Evolutionary conservation across 148 eudicot genomes (phyloP), one percentile per base, ranked within the genome.

Genomic region (Vaccinium myrtillus): DNA sequence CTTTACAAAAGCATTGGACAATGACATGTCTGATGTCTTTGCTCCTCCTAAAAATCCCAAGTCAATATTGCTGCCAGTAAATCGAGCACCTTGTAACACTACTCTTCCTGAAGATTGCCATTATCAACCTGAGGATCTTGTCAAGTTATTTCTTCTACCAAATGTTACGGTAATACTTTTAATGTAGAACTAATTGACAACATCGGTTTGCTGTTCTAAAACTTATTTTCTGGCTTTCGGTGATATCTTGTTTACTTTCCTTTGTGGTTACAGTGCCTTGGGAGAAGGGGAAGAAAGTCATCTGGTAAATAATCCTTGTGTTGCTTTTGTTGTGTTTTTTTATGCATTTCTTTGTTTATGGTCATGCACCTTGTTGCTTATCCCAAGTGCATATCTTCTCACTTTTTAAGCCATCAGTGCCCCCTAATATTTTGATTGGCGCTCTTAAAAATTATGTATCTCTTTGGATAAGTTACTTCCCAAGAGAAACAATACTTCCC

Each of bases 71-170:
- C 91, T 95, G 87, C 99, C 95, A 80, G 85, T 93, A 81, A 94
- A 91, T 75, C 92, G 89, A 87, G 88, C 87, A 84, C 90, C 95
- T 77, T 88, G 89, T 87, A 90, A 90, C 82, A 97, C 89, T 79
- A 94, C 87, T 78, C 98, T 97, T 89, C 99, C 99, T 18, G 99
- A 97, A 85, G 99, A 97, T 88, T 95, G 99, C 85, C 99, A 95
- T 78, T 97, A 97, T 86, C 98, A 97, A 69, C 99, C 96, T 25
- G 99, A 97, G 90, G 90, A 94, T 90, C 98, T 97, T 81, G 96
- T 97, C 87, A 95, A 95, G 91, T 83, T 95, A 80, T 97, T 97
- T 93, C 94, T 97, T 85, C 89, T 93, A 82, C 98, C 95, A 51
- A 85, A 93, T 90, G 91, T 97, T 81, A 87, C 88, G 98, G 99